phyloP scores from a whole-genome alignment of 2,329 filamentous ascomycete genomes.

The Bipolaris sorokiniana region DNA sequence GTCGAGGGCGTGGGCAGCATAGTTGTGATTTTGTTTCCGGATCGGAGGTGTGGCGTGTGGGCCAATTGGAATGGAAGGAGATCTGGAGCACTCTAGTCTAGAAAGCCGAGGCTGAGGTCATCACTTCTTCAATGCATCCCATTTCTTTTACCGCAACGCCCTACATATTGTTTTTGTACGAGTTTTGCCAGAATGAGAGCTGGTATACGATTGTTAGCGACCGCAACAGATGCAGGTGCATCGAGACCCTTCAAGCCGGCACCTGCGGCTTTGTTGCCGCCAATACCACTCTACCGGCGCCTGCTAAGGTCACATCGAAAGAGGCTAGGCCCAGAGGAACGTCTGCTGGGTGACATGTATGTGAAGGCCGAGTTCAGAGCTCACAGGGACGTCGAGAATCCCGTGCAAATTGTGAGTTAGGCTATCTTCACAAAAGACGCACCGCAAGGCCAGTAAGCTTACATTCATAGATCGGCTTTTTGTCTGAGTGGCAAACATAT shows the following conservation, averaged over 20 bases:
- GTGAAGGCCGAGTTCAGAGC: slow-evolving; percentile 90
- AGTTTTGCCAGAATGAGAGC: slow-evolving; percentile 36
- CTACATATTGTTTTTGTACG: neutral
- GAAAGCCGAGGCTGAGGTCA: slow-evolving; percentile 36
- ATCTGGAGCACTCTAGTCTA: slow-evolving; percentile 21
- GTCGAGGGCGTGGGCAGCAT: slow-evolving; percentile 97
- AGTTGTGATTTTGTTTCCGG: slow-evolving; percentile 19
- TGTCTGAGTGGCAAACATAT: slow-evolving; percentile 96
- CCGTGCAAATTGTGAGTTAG: slow-evolving; percentile 81
- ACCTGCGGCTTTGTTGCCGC: slow-evolving; percentile 76
- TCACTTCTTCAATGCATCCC: slow-evolving; percentile 23
- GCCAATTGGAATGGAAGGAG: slow-evolving; percentile 29
- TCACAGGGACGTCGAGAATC: slow-evolving; percentile 84
- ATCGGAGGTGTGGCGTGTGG: slow-evolving; percentile 19
- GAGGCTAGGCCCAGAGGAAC: slow-evolving; percentile 73
- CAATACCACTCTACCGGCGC: slow-evolving; percentile 86
- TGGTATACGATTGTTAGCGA: slow-evolving; percentile 39
- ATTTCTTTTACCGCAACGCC: slow-evolving; percentile 8
- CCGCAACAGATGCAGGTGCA: slow-evolving; percentile 44
- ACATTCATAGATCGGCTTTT: slow-evolving; percentile 79
- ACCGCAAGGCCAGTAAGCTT: slow-evolving; percentile 2
- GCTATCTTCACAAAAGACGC: neutral
- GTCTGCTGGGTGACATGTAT: slow-evolving; percentile 88
- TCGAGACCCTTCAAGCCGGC: slow-evolving; percentile 47
- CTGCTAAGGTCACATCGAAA: slow-evolving; percentile 85